phyloP scores from a whole-genome alignment of 169 alveolate genomes.

The Eimeria praecox region DNA sequence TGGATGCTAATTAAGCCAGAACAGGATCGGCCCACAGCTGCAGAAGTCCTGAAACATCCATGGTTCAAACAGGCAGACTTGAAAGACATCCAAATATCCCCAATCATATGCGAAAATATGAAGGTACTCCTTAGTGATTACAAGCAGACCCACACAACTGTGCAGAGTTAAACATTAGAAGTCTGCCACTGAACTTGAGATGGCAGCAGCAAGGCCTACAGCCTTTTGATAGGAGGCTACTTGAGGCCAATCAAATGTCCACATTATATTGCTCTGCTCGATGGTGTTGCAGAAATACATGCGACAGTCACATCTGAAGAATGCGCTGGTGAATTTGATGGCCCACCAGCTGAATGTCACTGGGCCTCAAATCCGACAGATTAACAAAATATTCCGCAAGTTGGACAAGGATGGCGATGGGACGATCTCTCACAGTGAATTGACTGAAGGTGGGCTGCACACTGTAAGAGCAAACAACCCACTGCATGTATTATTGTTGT shows the following conservation, averaged over 20 bases:
- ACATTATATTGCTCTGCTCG: not conserved
- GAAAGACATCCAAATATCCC: constrained; percentile 44
- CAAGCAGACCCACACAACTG: not conserved
- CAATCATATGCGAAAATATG: constrained; percentile 81
- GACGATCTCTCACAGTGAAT: constrained; percentile 83
- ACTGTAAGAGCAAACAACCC: not conserved
- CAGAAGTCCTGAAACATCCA: constrained; percentile 84
- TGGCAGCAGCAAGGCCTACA: not conserved
- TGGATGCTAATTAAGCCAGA: constrained; percentile 89
- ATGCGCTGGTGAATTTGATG: constrained; percentile 86
- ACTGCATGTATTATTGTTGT: not conserved
- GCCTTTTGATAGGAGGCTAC: not conserved
- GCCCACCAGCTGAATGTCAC: constrained; percentile 87
- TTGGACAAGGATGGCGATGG: constrained; percentile 87
- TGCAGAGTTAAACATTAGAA: not conserved
- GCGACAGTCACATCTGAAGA: constrained; percentile 85
- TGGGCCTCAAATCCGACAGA: constrained; percentile 85
- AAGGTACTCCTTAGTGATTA: not conserved
- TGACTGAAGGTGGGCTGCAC: constrained; percentile 78
- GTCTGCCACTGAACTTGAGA: not conserved
- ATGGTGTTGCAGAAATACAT: constrained; percentile 80
- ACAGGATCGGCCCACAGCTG: constrained; percentile 88
- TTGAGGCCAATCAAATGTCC: not conserved
- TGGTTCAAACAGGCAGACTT: constrained; percentile 88
- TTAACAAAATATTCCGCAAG: constrained; percentile 81